Evolutionary conservation across 805 yeast genomes (phyloP), one percentile per base, ranked within the genome.

Genomic region (Myxozyma lipomycoides): DNA sequence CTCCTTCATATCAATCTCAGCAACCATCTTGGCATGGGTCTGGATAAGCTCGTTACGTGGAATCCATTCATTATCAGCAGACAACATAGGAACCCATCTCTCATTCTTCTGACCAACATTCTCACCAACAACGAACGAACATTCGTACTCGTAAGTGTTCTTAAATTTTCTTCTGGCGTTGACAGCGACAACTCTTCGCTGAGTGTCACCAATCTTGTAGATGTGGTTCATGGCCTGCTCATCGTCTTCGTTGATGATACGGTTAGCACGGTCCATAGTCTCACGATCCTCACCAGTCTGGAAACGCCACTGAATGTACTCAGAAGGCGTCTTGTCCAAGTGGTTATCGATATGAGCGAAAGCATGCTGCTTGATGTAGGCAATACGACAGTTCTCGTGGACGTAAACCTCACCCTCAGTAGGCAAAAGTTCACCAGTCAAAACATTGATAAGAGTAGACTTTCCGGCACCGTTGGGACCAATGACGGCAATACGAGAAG

Each of bases 381-480:
- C 99, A 70, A 93, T 93, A 85, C 98, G 95, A 82, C 95, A 86
- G 78, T 93, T 93, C 81, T 91, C 98, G 82, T 93, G 98, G 55
- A 90, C 95, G 84, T 93, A 93, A 70, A 93, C 98, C 75, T 93
- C 98, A 89, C 98, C 98, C 49, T 68, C 68, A 63, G 98, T 93
- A 79, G 98, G 98, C 73, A 93, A 79, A 70, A 93, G 85, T 82
- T 93, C 98, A 87, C 98, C 98, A 64, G 98, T 93, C 78, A 93
- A 84, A 59, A 93, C 97, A 73, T 93, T 93, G 75, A 93, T 91
- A 78, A 93, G 83, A 67, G 98, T 93, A 62, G 98, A 91, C 78
- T 93, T 93, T 85, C 98, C 98, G 72, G 98, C 98, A 87, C 98
- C 98, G 78, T 93, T 93, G 76, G 98, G 98, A 77, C 98, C 98